Percentiles rank a stretch among this genome's conserved stretches.
Conservation (phyloP, 768 basidiomycete genomes). For the Kwoniella botswanensis region DNA sequence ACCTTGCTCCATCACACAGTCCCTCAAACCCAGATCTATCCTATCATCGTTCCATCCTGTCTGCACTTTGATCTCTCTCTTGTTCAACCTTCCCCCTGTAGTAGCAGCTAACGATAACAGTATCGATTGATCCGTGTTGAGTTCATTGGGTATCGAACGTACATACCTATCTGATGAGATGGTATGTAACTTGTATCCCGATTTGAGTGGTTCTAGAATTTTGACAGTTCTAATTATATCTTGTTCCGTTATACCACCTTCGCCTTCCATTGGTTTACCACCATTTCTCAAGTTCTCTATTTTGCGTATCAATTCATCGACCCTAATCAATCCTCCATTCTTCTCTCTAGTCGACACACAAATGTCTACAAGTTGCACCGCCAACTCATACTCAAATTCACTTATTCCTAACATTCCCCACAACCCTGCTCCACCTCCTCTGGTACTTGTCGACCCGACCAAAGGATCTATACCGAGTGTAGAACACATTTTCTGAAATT, state of each 20-base stretch:
- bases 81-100: conserved; percentile 68
- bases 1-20: conserved; percentile 88
- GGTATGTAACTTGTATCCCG: conserved; percentile 81
- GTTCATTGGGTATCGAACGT: conserved; percentile 82
- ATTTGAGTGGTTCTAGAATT: conserved; percentile 82
- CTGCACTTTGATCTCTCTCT: conserved; percentile 65
- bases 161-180: conserved; percentile 67
- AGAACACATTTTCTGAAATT: conserved; percentile 94
- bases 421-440: conserved; percentile 57
- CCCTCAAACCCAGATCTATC: conserved; percentile 77
- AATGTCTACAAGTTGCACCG: conserved; percentile 82
- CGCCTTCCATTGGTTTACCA: conserved; percentile 29
- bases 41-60: conserved; percentile 81
- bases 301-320: conserved; percentile 79
- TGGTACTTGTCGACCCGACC: conserved; percentile 62
- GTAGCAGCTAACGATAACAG: conserved; percentile 67
- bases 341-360: conserved; percentile 59
- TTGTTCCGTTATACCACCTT: conserved; percentile 71
- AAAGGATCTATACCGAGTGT: conserved; percentile 94
- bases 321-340: conserved; percentile 90
- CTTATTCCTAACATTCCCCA: conserved; percentile 67
- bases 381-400: conserved; percentile 95
- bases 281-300: conserved; percentile 75
- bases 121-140: conserved; percentile 85
- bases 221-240: conserved; percentile 83